These are phyloP conservation scores for Croton setiger DNA, from an alignment of 441 rosid genomes.

Conservation along the genomic window DNA sequence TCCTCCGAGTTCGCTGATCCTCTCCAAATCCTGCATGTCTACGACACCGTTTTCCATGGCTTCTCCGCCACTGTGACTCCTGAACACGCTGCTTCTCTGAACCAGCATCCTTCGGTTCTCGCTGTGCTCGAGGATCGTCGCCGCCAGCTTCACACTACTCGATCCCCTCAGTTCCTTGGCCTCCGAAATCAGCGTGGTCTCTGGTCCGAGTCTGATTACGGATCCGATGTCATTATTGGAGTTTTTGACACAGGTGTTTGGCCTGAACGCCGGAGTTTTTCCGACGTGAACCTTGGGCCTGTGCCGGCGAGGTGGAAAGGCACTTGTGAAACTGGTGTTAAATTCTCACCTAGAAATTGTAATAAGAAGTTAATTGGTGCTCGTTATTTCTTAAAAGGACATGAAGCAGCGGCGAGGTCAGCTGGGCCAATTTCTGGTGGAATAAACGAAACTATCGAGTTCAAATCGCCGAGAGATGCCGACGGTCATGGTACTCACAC, in stretches of 20 bases:
- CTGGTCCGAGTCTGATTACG: conserved; percentile 77
- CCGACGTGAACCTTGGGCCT: conserved; percentile 67
- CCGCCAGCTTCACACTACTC: conserved; percentile 69
- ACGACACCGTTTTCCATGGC: conserved; percentile 88
- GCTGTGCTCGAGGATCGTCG: conserved; percentile 60
- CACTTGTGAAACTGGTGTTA: conserved; percentile 45
- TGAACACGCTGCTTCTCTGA: conserved; percentile 37
- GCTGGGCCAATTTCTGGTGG: conserved; percentile 50
- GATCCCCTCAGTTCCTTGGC: conserved; percentile 83
- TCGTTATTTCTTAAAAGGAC: conserved; percentile 71
- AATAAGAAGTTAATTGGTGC: conserved; percentile 73
- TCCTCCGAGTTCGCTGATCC: conserved; percentile 57
- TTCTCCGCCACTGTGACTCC: conserved; percentile 60
- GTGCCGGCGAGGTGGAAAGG: conserved; percentile 72
- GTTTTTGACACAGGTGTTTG: conserved; percentile 73
- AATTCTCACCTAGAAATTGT: conserved; percentile 41
- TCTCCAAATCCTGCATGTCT: conserved; percentile 59
- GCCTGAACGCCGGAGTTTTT: conserved; percentile 77
- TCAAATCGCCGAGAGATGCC: conserved; percentile 76
- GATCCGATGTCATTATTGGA: conserved; percentile 72
- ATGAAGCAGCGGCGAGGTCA: conserved; percentile 42
- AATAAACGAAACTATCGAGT: conserved; percentile 67
- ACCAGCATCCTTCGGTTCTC: conserved; percentile 57
- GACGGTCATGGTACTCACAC: conserved; percentile 92
- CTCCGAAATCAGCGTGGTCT: conserved; percentile 69